phyloP scores from a whole-genome alignment of 1,139 yeast genomes.

The Arxiozyma telluris region DNA sequence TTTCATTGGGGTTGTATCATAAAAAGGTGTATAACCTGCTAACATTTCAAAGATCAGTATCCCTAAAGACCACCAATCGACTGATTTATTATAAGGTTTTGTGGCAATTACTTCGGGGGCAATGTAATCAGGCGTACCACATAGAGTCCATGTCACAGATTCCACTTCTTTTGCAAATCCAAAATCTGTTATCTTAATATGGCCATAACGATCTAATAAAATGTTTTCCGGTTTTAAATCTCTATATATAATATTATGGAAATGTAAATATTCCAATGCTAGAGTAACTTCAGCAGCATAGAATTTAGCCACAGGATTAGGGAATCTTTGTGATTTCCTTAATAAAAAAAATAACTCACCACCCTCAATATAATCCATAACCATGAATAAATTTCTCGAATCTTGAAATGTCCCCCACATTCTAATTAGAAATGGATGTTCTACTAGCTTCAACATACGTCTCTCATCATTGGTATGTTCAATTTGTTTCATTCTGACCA shows the following conservation, averaged over 20 bases:
- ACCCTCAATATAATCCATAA: slow-evolving; percentile 97
- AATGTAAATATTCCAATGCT: slow-evolving; percentile 86
- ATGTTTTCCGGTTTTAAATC: slow-evolving; percentile 96
- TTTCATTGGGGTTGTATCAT: slow-evolving; percentile 94
- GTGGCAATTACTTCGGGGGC: slow-evolving; percentile 98
- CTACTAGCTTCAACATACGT: slow-evolving; percentile 84
- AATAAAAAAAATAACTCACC: slow-evolving; percentile 87
- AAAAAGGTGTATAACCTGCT: slow-evolving; percentile 96
- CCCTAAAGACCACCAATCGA: slow-evolving; percentile 99
- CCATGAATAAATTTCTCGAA: slow-evolving; percentile 82
- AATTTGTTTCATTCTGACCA: slow-evolving; percentile 92
- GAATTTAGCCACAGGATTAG: slow-evolving; percentile 95
- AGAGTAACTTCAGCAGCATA: slow-evolving; percentile 93
- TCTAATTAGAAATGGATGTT: slow-evolving; percentile 87
- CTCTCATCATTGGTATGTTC: slow-evolving; percentile 98
- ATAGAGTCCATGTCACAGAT: slow-evolving; percentile 91
- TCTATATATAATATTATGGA: slow-evolving; percentile 85
- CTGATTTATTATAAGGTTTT: slow-evolving; percentile 92
- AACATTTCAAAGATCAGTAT: slow-evolving; percentile 92
- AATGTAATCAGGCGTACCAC: slow-evolving; percentile 97
- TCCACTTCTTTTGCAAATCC: slow-evolving; percentile 95
- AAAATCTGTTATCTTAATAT: slow-evolving; percentile 89
- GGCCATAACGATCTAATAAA: slow-evolving; percentile 84
- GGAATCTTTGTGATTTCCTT: slow-evolving; percentile 87
- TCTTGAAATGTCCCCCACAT: slow-evolving; percentile 99